These are phyloP conservation scores for Sphaerobolus stellatus DNA, from an alignment of 1,284 basidiomycete species.

Conservation along the genomic window DNA sequence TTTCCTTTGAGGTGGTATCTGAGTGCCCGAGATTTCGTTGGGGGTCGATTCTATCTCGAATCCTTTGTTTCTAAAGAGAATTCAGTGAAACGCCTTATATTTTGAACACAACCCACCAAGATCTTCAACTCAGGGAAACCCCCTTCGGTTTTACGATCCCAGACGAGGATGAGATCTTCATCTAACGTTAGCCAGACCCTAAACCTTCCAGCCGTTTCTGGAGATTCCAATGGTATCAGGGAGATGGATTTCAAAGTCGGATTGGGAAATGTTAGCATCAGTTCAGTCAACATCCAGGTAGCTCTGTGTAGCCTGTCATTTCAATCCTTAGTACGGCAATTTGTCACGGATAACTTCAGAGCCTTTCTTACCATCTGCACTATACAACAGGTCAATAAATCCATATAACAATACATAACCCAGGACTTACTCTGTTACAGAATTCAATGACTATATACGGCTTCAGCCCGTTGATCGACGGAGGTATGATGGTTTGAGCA, in stretches of 20 bases:
- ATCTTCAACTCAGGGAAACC: conserved; percentile 88
- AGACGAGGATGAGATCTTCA: conserved; percentile 48
- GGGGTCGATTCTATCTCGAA: conserved; percentile 80
- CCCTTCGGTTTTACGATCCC: conserved; percentile 85
- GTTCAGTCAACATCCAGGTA: conserved; percentile 85
- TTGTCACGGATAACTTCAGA: neutral
- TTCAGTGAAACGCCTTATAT: neutral
- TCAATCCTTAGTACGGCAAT: neutral
- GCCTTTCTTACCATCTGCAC: conserved; percentile 68
- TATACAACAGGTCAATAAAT: conserved; percentile 27
- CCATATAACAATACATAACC: conserved; percentile 12
- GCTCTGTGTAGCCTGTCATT: conserved; percentile 77
- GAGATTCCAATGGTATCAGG: conserved; percentile 71
- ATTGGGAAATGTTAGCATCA: conserved; percentile 84
- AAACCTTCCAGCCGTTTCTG: conserved; percentile 85
- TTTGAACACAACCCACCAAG: conserved; percentile 50
- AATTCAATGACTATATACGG: conserved; percentile 62
- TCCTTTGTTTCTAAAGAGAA: conserved; percentile 74
- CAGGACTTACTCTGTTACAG: conserved; percentile 72
- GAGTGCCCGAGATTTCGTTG: conserved; percentile 81
- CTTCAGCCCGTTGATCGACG: neutral
- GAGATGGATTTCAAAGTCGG: conserved; percentile 66
- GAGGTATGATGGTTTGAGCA: neutral
- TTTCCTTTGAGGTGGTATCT: conserved; percentile 43
- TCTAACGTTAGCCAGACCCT: conserved; percentile 74